Base-by-base conservation (phyloP, 2,329 filamentous ascomycete species). In the Teratosphaeria gauchensis region DNA sequence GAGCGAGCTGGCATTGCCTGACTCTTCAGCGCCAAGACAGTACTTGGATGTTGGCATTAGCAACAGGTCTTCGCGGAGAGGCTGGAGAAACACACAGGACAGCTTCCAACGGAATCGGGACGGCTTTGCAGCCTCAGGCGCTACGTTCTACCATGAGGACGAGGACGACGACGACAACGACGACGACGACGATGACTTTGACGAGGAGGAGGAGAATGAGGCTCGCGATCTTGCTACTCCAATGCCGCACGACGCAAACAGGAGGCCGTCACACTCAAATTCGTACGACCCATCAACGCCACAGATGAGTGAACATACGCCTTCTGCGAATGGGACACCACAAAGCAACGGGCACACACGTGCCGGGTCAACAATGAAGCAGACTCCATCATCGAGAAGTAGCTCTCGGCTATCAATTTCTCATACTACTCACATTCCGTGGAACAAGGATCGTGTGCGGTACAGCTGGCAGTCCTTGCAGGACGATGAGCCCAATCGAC, bases 381-480 rank as follows among this genome's bases (percentile, higher is more conserved):
- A 46, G 32, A 55, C 57, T n/a, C 59, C 59, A n/a, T 59, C 54
- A 21, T 60, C 62, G 21, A 46, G 58, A 11, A 58, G 55, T 24
- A 53, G 51, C 12, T 63, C 61, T n/a, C 55, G 56, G 14, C 38
- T 54, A 11, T 61, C 59, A 28, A 62, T 52, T 35, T 56, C n/a
- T 14, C 46, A 31, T 32, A 69, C 68, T 19, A 65, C 66, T 5
- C 65, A 69, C 16, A 66, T 67, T n/a, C 63, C 68, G 8, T 59
- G 61, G 33, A 68, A 67, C 53, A 69, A 67, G 51, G 67, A 72
- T 30, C 62, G 68, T 32, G 68, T 73, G 28, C 64, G 71, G 31
- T 73, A 73, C 55, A 73, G 71, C 62, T 73, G 71, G 71, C 71
- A 73, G 58, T 72, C 70, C 1, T 59, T 71, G 9, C 66, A 69